A percentile compares a stretch with the other conserved stretches of the same genome.
Conservation (phyloP, 1,284 basidiomycete species). For the Singerocomus inundabilis region DNA sequence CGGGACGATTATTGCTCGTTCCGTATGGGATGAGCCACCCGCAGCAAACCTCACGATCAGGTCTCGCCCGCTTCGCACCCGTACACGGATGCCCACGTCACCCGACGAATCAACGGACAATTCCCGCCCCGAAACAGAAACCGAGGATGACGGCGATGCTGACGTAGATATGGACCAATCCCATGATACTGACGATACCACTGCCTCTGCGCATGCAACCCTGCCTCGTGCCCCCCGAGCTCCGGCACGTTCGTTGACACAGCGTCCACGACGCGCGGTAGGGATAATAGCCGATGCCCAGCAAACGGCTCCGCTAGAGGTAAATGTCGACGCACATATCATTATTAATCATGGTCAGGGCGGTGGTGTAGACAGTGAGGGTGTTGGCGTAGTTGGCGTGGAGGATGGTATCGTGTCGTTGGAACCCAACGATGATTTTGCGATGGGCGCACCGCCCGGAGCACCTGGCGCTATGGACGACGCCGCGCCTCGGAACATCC, state of each 20-base stretch:
- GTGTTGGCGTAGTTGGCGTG: slow-evolving; percentile 51
- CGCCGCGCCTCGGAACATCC: slow-evolving; percentile 26
- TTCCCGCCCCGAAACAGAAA: slow-evolving; percentile 69
- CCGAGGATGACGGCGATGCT: slow-evolving; percentile 66
- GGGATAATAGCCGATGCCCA: slow-evolving; percentile 62
- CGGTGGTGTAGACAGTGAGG: slow-evolving; percentile 40
- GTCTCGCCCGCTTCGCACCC: slow-evolving; percentile 34
- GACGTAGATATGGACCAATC: slow-evolving; percentile 52
- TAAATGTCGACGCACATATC: slow-evolving; percentile 59
- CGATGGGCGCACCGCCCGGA: slow-evolving; percentile 82
- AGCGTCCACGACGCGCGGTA: slow-evolving; percentile 47
- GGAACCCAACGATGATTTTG: slow-evolving; percentile 75
- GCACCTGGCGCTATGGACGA: slow-evolving; percentile 72
- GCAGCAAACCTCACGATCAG: slow-evolving; percentile 27
- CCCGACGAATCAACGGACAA: slow-evolving; percentile 54
- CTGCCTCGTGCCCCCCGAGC: slow-evolving; percentile 41
- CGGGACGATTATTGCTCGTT: slow-evolving; percentile 69
- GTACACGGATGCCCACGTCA: slow-evolving; percentile 40
- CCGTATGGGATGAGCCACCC: slow-evolving; percentile 52
- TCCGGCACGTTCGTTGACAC: slow-evolving; percentile 39
- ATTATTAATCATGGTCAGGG: slow-evolving; percentile 60
- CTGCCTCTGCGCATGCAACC: slow-evolving; percentile 29
- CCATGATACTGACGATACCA: slow-evolving; percentile 42
- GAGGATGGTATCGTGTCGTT: slow-evolving; percentile 71
- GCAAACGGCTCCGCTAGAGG: slow-evolving; percentile 42